A percentile compares a stretch with the other conserved stretches of the same genome.
These are phyloP conservation scores for Sphaerobolus stellatus DNA, from an alignment of 1,284 basidiomycete species.

Conservation along the genomic window DNA sequence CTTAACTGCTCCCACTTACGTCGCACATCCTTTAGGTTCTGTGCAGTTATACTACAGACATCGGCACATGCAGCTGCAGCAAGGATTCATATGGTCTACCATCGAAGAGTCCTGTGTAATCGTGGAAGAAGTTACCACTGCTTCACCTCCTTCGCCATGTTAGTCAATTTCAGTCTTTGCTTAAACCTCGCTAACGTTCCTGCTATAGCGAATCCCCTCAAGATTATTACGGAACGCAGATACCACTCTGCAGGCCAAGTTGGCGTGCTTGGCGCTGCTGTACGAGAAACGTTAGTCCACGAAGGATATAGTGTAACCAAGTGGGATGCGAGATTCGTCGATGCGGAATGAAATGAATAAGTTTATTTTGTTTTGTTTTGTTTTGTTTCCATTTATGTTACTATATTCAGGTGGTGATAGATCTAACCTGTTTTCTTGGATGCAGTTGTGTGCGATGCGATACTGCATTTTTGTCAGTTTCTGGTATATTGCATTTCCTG, in stretches of 20 bases:
- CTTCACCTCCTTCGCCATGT: conserved; percentile 40
- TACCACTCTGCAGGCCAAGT: conserved; percentile 62
- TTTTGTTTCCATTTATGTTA: too few relatives aligned
- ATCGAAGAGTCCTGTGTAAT: conserved; percentile 62
- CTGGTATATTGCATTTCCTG: too few relatives aligned
- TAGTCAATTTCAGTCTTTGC: conserved; percentile 41
- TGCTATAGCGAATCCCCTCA: conserved; percentile 55
- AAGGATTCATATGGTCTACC: conserved; percentile 73
- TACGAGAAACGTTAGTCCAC: conserved; percentile 53
- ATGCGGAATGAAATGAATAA: conserved; percentile 40
- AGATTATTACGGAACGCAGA: conserved; percentile 73
- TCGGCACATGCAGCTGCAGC: conserved; percentile 45
- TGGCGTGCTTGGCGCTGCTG: conserved; percentile 66
- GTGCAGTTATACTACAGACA: too few relatives aligned
- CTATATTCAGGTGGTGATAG: too few relatives aligned
- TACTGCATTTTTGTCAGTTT: too few relatives aligned
- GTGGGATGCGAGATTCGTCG: conserved; percentile 64
- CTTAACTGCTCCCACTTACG: conserved; percentile 55
- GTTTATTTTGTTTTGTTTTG: background rate
- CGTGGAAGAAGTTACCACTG: conserved; percentile 56
- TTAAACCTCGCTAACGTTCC: background rate
- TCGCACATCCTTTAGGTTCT: conserved; percentile 52
- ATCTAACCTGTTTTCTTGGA: too few relatives aligned
- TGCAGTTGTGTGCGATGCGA: too few relatives aligned
- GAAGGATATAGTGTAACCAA: conserved; percentile 63